Conservation (phyloP, 306 rosid species). For the Sophora flavescens region DNA sequence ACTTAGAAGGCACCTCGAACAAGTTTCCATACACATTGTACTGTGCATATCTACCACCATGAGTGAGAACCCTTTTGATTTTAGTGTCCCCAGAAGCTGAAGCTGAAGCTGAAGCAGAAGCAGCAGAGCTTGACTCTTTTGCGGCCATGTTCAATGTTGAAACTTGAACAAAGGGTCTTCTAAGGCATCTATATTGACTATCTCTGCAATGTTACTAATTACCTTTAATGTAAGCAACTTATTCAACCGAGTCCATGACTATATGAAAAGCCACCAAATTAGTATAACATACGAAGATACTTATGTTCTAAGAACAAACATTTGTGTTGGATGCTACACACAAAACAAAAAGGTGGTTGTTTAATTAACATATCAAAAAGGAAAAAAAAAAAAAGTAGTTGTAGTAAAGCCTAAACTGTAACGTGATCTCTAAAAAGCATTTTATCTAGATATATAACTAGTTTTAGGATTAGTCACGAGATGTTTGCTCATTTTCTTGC, state of each 20-base stretch:
- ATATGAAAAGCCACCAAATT: not conserved
- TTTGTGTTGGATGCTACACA: slow-evolving; percentile 42
- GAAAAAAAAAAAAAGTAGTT: slow-evolving; percentile 12
- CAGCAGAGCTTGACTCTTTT: slow-evolving; percentile 81
- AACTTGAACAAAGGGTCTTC: slow-evolving; percentile 32
- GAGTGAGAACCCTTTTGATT: slow-evolving; percentile 85
- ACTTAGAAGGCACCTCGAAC: slow-evolving; percentile 94
- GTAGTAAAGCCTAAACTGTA: slow-evolving; percentile 36
- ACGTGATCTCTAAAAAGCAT: slow-evolving; percentile 54
- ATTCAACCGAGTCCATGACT: slow-evolving; percentile 1
- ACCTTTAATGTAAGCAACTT: not conserved
- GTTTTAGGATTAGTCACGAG: slow-evolving; percentile 52
- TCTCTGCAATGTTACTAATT: slow-evolving; percentile 5
- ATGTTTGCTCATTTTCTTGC: slow-evolving; percentile 41
- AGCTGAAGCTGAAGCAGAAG: slow-evolving; percentile 54
- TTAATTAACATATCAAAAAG: slow-evolving; percentile 28
- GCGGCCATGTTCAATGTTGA: slow-evolving; percentile 62
- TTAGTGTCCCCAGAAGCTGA: slow-evolving; percentile 67
- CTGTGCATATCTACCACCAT: slow-evolving; percentile 90
- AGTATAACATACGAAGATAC: slow-evolving; percentile 20
- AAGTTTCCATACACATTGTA: slow-evolving; percentile 95
- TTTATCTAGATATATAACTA: not conserved
- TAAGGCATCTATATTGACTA: slow-evolving; percentile 14
- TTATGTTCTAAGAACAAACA: slow-evolving; percentile 40
- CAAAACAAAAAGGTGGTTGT: slow-evolving; percentile 34